Evolutionary conservation across 495 filamentous ascomycete species (phyloP).

Genomic region (Letharia columbiana): DNA sequence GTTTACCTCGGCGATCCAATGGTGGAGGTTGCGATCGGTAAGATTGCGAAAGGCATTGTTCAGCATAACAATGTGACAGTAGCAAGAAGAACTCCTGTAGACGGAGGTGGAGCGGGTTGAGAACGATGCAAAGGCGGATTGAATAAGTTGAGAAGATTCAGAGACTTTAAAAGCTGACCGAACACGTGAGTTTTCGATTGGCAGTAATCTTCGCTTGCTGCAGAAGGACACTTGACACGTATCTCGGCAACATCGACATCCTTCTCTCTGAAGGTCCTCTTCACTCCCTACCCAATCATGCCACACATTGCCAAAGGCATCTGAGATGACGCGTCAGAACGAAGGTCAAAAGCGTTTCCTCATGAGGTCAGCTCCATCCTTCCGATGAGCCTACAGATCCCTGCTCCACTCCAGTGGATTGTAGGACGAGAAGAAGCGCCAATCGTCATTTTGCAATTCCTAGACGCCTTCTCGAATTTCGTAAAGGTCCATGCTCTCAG

Average conservation of each 20-base stretch:
- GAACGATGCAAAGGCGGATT: neutral
- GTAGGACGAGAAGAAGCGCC: neutral
- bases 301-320: neutral
- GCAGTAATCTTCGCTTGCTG: neutral
- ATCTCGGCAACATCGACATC: neutral
- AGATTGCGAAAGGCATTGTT: neutral
- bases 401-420: neutral
- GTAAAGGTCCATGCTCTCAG: neutral
- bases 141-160: neutral
- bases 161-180: neutral
- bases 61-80: neutral
- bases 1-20: neutral
- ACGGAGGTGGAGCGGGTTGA: neutral
- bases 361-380: neutral
- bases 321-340: neutral
- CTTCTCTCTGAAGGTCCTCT: neutral
- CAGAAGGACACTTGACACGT: neutral
- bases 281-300: neutral
- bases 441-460: neutral
- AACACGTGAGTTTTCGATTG: neutral
- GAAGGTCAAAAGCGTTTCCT: neutral
- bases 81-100: neutral
- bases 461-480: neutral
- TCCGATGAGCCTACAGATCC: neutral
- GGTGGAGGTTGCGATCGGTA: constrained; percentile 1